A percentile compares a stretch with the other conserved stretches of the same genome.
phyloP scores from a whole-genome alignment of 1,139 yeast species.

The Suhomyces taliae region DNA sequence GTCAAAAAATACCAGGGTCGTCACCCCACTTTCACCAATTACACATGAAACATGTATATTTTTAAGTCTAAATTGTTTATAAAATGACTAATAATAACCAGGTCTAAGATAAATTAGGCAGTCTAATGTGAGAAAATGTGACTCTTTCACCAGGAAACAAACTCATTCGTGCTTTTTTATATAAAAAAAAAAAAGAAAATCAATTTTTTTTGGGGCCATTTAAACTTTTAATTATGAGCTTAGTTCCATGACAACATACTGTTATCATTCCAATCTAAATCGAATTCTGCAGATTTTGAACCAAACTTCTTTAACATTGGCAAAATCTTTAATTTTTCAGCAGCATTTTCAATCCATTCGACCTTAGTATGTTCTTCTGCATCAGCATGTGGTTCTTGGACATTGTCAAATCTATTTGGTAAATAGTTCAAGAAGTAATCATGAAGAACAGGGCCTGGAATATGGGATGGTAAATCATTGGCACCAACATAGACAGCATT shows the following conservation, averaged over 20 bases:
- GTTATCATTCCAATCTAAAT: conserved; percentile 39
- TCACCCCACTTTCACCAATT: too few species aligned
- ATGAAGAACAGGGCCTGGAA: conserved; percentile 39
- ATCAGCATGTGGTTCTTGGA: conserved; percentile 8
- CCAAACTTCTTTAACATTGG: conserved; percentile 43
- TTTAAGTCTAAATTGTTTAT: too few species aligned
- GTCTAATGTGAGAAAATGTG: too few species aligned
- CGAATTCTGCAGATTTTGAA: conserved; percentile 25
- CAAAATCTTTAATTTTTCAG: conserved; percentile 21
- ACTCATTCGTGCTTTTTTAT: too few species aligned
- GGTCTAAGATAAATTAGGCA: too few species aligned
- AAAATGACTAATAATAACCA: too few species aligned
- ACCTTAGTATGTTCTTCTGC: conserved; percentile 18
- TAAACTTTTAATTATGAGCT: neutral
- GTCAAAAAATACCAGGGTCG: too few species aligned
- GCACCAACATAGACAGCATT: conserved; percentile 23
- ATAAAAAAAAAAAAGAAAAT: too few species aligned
- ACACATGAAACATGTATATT: too few species aligned
- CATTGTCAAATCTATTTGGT: conserved; percentile 24
- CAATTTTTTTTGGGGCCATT: too few species aligned
- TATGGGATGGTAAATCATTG: conserved; percentile 36
- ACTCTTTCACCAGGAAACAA: too few species aligned
- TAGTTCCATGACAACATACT: conserved; percentile 25
- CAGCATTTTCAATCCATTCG: conserved; percentile 25
- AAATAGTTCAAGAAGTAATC: conserved; percentile 41